Evolutionary conservation across 1,284 basidiomycete genomes (phyloP), one percentile per base, ranked within the genome.

Genomic region (Cutaneotrichosporon cavernicola): DNA sequence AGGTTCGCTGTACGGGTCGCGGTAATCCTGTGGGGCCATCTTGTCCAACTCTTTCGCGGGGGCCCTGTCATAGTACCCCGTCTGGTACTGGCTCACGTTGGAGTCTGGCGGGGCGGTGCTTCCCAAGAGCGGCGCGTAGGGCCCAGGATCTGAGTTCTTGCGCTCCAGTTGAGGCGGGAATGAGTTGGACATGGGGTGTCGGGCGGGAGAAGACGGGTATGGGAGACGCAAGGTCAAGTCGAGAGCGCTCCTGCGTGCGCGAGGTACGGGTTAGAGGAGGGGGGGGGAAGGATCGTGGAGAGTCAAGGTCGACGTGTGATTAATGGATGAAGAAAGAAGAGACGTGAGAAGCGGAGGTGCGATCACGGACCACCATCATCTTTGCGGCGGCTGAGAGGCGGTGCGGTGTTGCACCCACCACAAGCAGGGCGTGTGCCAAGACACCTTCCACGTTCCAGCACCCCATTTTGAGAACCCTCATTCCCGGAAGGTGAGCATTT

Each of bases 101-200:
- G 50, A 9, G 18, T 22, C 26, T 0, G 51, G 30, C 31, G 30
- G 30, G 6, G 30, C 30, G 14, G 51, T 3, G 30, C 26, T 8
- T 7, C 51, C 51, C 16, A 53, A 31, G 14, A 53, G 51, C 18
- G 51, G 51, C 13, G 51, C 31, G 51, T 53, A 53, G 8, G 51
- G 51, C 51, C 34, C 51, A 13, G 51, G 51, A 18, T 53, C 51
- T 14, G 26, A 31, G 51, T 53, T 53, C 51, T 53, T 53, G 30
- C 51, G 51, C 8, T 53, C 51, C 21, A 30, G 47, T 32, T 52
- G 31, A 10, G 30, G 26, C 1, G 30, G 30, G 51, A 31, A 53
- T 13, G 31, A 31, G 31, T 53, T 34, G 30, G 51, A 53, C 51
- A 53, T 53, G 50, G 26, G 22, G 50, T 31, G 11, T 22, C n/a